These are phyloP conservation scores for Amauroascus verrucosus DNA, from an alignment of 2,329 filamentous ascomycete genomes.

Conservation along the genomic window DNA sequence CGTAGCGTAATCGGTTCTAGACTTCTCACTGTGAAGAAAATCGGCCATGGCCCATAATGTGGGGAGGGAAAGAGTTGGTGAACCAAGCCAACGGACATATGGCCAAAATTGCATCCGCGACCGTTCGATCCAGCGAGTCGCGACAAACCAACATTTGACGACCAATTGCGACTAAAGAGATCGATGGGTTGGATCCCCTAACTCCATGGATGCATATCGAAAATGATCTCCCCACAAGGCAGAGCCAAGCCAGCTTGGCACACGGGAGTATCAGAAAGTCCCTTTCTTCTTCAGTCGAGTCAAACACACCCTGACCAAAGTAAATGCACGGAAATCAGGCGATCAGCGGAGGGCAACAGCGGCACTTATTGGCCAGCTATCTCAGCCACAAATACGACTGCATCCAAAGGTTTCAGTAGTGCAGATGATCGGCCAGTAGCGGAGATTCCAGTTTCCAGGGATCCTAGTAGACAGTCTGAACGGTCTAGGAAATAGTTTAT, in stretches of 20 bases:
- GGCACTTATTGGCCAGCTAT: conserved; percentile 9
- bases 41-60: not conserved
- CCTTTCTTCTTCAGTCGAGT: not conserved
- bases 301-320: not conserved
- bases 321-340: conserved; percentile 8
- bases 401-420: conserved; percentile 11
- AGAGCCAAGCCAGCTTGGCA: conserved; percentile 2
- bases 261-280: not conserved
- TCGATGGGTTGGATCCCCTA: not conserved
- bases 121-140: conserved; percentile 10
- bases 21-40: not conserved
- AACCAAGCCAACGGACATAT: conserved; percentile 3
- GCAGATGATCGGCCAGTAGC: conserved; percentile 13
- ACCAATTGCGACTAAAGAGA: conserved; percentile 8
- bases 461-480: conserved; percentile 7
- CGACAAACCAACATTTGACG: conserved; percentile 6
- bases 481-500: conserved; percentile 2
- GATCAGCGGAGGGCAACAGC: conserved; percentile 11
- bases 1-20: no score
- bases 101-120: conserved; percentile 9
- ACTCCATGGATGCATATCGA: not conserved
- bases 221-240: conserved; percentile 9
- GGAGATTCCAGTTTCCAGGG: conserved; percentile 8
- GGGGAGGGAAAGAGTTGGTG: not conserved
- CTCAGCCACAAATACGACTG: conserved; percentile 13